These are phyloP conservation scores for Cicer cuneatum DNA, from an alignment of 306 rosid genomes.

Conservation along the genomic window DNA sequence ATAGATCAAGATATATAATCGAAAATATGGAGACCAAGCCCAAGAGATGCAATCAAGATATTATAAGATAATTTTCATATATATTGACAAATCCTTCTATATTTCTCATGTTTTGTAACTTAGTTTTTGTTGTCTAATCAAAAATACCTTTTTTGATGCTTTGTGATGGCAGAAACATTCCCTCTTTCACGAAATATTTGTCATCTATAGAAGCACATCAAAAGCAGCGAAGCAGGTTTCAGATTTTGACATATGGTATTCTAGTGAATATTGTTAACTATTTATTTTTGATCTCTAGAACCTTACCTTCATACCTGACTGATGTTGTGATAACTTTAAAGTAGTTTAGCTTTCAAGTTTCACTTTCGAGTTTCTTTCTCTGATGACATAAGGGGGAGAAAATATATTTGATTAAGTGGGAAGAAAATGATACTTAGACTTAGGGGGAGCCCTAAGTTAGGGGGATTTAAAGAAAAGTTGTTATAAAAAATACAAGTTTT, in stretches of 20 bases:
- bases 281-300: conserved; percentile 28
- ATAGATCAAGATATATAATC: conserved; percentile 3
- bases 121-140: conserved; percentile 8
- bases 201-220: conserved; percentile 69
- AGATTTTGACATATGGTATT: conserved; percentile 33
- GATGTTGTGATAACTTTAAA: too few species aligned
- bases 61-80: not conserved
- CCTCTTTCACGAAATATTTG: conserved; percentile 81
- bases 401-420: too few species aligned
- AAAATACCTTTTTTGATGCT: conserved; percentile 41
- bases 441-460: too few species aligned
- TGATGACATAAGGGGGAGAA: too few species aligned
- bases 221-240: conserved; percentile 83
- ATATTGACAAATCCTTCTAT: not conserved
- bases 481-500: too few species aligned
- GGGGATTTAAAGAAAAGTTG: too few species aligned
- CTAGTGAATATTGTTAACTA: conserved; percentile 28
- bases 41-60: conserved; percentile 11
- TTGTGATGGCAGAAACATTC: conserved; percentile 77
- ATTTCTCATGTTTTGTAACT: conserved; percentile 13
- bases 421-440: too few species aligned
- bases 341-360: too few species aligned
- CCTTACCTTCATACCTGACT: too few species aligned
- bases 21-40: conserved; percentile 11
- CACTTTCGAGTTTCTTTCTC: too few species aligned